Evolutionary conservation across 2,329 filamentous ascomycete species (phyloP).

Genomic region (Cladosporium halotolerans): DNA sequence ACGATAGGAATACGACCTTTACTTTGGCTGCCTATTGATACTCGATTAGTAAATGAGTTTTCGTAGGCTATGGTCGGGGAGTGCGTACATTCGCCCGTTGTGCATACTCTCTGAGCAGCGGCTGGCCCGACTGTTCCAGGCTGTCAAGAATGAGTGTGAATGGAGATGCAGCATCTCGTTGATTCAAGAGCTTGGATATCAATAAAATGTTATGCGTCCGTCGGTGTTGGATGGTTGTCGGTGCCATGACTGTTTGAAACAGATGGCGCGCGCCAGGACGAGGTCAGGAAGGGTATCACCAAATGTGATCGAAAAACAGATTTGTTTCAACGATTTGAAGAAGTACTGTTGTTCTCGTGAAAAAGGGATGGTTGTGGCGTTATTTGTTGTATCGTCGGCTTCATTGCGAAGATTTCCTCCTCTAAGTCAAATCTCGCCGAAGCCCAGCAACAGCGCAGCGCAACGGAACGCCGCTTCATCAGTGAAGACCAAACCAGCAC

Average conservation of each 20-base stretch:
- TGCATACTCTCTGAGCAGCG: slow-evolving; percentile 67
- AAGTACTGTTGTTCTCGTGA: too few species aligned
- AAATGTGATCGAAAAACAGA: too few species aligned
- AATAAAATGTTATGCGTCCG: slow-evolving; percentile 79
- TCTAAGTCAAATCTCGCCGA: too few species aligned
- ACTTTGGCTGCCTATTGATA: slow-evolving; percentile 53
- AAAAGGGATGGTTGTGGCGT: too few species aligned
- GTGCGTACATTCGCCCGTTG: slow-evolving; percentile 60
- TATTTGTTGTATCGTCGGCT: too few species aligned
- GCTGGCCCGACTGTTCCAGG: slow-evolving; percentile 70
- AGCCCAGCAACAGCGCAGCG: too few species aligned
- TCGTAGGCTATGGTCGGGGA: background rate
- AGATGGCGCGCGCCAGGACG: background rate
- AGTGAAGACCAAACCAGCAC: too few species aligned
- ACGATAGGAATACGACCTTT: slow-evolving; percentile 70
- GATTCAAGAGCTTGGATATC: slow-evolving; percentile 72
- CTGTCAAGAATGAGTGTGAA: slow-evolving; percentile 81
- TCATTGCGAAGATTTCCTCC: too few species aligned
- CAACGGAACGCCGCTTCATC: too few species aligned
- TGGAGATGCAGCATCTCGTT: slow-evolving; percentile 71
- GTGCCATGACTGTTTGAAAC: background rate
- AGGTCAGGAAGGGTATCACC: too few species aligned
- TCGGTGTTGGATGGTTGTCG: slow-evolving; percentile 46
- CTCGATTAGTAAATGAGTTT: background rate
- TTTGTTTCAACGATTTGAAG: too few species aligned